These are phyloP conservation scores for Crithidia sp. DNA, from an alignment of 208 protist genomes.

Conservation along the genomic window DNA sequence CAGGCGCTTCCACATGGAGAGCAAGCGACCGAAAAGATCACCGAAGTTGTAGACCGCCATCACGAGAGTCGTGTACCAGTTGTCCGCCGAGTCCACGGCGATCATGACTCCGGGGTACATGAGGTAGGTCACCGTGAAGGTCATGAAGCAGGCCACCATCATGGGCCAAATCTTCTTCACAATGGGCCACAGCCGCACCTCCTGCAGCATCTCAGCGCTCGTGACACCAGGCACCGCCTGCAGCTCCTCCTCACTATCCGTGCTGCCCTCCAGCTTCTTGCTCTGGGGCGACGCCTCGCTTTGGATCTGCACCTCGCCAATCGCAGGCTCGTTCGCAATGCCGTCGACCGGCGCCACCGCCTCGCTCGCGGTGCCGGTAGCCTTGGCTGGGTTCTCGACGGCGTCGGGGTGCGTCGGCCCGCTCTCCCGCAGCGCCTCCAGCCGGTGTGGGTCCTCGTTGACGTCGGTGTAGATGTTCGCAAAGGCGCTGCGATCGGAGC, in stretches of 20 bases:
- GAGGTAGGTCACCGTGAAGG: slow-evolving; percentile 70
- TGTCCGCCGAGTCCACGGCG: slow-evolving; percentile 49
- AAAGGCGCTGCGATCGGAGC: slow-evolving; percentile 34
- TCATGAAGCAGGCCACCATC: slow-evolving; percentile 78
- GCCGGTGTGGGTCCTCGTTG: slow-evolving; percentile 5
- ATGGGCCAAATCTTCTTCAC: slow-evolving; percentile 78
- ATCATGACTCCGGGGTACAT: slow-evolving; percentile 80
- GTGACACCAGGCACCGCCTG: slow-evolving; percentile 21
- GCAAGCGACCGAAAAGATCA: slow-evolving; percentile 65
- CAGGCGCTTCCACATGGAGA: slow-evolving; percentile 50
- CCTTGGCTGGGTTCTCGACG: not conserved
- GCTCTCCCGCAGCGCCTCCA: slow-evolving; percentile 4
- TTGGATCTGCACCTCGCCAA: slow-evolving; percentile 21
- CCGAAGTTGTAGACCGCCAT: slow-evolving; percentile 73
- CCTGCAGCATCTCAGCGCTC: slow-evolving; percentile 41
- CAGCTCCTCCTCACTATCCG: slow-evolving; percentile 17
- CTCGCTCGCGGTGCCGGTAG: not conserved
- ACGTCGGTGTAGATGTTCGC: slow-evolving; percentile 35
- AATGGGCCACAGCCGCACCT: slow-evolving; percentile 52
- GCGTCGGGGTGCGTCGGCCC: not conserved
- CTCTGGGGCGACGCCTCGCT: not conserved
- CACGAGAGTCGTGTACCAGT: slow-evolving; percentile 78
- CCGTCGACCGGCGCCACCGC: not conserved
- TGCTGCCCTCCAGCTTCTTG: slow-evolving; percentile 16
- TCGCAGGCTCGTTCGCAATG: slow-evolving; percentile 13